phyloP scores from a whole-genome alignment of 2,329 filamentous ascomycete species.

The Basipetospora sp. region DNA sequence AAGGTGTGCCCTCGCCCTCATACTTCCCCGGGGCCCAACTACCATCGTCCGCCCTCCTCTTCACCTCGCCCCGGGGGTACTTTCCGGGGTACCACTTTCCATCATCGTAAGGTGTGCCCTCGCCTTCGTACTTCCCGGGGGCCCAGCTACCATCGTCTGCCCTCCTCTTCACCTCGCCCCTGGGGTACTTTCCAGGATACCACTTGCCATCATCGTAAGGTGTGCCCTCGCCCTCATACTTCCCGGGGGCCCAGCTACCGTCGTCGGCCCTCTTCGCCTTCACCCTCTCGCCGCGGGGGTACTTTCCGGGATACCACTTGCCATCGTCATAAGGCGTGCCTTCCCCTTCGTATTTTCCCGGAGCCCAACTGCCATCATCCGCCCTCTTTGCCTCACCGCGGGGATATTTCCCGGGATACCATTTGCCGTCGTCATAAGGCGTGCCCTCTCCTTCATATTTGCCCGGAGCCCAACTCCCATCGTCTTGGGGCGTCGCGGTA shows the following conservation, averaged over 20 bases:
- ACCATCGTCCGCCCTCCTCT: constrained; percentile 5
- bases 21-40: constrained; percentile 7
- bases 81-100: neutral
- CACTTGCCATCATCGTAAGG: neutral
- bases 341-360: neutral
- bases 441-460: too few relatives aligned
- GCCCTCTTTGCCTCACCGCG: neutral
- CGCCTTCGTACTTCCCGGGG: neutral
- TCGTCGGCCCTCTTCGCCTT: neutral
- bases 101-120: neutral
- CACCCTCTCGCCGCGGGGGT: neutral
- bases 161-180: neutral
- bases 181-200: neutral
- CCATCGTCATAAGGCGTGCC: neutral
- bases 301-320: neutral
- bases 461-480: too few relatives aligned
- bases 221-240: neutral
- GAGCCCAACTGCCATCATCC: neutral
- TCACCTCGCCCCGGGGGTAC: neutral
- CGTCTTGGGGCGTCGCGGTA: too few relatives aligned
- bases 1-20: constrained; percentile 6
- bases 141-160: neutral
- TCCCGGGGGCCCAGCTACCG: neutral
- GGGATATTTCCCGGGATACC: too few relatives aligned
- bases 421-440: too few relatives aligned